Conservation (phyloP, 2,329 filamentous ascomycete species). For the Fusarium annulatum region DNA sequence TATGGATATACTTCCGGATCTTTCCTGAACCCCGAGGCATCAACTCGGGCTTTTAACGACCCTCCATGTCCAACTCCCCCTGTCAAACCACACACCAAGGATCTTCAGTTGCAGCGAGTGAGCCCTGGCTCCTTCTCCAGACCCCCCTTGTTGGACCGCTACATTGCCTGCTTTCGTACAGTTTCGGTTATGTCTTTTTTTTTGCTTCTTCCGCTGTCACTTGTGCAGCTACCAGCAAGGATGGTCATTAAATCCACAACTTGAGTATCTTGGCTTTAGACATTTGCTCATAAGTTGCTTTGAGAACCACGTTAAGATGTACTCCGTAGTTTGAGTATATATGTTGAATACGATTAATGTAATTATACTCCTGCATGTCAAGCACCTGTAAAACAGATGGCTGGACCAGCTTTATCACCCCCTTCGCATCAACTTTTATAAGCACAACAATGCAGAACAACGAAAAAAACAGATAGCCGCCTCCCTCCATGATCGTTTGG, state of each 20-base stretch:
- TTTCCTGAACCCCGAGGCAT: not conserved
- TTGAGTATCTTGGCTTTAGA: not conserved
- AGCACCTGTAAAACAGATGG: not conserved
- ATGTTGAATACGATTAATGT: conserved; percentile 31
- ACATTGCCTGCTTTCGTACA: conserved; percentile 16
- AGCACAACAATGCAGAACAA: conserved; percentile 2
- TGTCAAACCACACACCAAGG: conserved; percentile 21
- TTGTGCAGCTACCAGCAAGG: conserved; percentile 23
- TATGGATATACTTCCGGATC: not conserved
- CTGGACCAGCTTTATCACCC: not conserved
- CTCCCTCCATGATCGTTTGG: conserved; percentile 24
- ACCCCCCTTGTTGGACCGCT: conserved; percentile 4
- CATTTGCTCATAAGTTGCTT: not conserved
- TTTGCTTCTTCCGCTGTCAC: conserved; percentile 43
- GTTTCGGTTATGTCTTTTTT: conserved; percentile 23
- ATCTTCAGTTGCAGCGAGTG: not conserved
- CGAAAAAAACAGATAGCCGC: conserved; percentile 17
- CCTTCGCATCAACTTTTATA: conserved; percentile 18
- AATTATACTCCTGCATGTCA: conserved; percentile 1
- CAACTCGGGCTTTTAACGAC: not conserved
- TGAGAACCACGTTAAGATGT: not conserved
- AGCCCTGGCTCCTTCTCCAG: not conserved
- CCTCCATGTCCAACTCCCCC: conserved; percentile 4
- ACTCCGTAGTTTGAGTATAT: conserved; percentile 1
- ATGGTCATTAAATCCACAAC: not conserved